Evolutionary conservation across 179 eudicot species (phyloP), one percentile per base, ranked within the genome.

Genomic region (Dionaea muscipula): DNA sequence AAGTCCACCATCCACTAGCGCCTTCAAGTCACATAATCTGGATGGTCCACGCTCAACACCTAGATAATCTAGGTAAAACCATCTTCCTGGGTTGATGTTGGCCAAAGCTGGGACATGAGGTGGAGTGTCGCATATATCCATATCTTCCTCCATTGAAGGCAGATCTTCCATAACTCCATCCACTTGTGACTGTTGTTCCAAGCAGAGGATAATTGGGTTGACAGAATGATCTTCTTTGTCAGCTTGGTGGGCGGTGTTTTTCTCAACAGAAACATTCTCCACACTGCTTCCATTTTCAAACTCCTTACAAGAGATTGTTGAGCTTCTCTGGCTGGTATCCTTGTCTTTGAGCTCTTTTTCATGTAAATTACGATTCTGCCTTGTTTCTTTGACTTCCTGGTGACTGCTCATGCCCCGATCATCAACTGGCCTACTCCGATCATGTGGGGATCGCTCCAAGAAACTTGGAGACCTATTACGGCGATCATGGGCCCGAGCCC

Each of bases 81-180:
- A 90, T 59, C 82, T 86, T 35, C 94, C 94, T 2, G 74, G 48
- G 65, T 65, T 64, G 31, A 76, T 59, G 63, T 62, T 82, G 26
- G 70, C 55, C 36, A 72, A 60, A 37, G 56, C 50, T 24, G 97
- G 79, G 33, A 70, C 82, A 71, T 84, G 95, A 26, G 97, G 97
- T 4, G 97, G 97, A 14, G 97, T 90, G 64, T 90, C 80, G 50
- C 97, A 80, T 63, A 90, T 90, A 78, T 90, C 97, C 97, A 90
- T 90, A 57, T 90, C 97, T 72, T 90, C 97, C 66, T 90, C 97
- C 97, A 90, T 90, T 14, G 97, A 90, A 55, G 67, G 80, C 60
- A 76, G 50, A 58, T 84, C 95, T 53, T 86, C 95, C 38, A 39
- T 25, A 39, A 57, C 65, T 41, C 73, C 83, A 61, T 69, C 72